Evolutionary conservation across 768 basidiomycete genomes (phyloP).

Genomic region (Nidularia pulvinata): DNA sequence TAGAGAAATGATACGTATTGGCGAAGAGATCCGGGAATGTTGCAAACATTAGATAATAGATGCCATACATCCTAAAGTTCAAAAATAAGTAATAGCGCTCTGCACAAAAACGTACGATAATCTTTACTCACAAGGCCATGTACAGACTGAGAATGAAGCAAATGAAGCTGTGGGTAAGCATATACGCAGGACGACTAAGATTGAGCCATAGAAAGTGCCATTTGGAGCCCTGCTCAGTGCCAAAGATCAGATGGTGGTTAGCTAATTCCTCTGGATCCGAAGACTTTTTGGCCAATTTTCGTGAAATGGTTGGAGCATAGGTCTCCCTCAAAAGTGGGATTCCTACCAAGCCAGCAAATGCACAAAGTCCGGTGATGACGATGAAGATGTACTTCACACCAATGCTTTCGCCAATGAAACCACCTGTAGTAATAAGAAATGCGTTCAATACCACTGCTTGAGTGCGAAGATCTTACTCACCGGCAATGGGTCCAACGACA

Average conservation of each 20-base stretch:
- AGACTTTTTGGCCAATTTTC: conserved; percentile 33
- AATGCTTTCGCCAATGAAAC: conserved; percentile 58
- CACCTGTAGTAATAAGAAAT: conserved; percentile 29
- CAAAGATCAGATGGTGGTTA: conserved; percentile 21
- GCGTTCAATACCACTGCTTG: neutral
- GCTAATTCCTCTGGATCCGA: conserved; percentile 45
- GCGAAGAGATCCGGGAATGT: conserved; percentile 66
- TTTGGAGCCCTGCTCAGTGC: conserved; percentile 23
- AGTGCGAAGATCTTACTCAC: neutral
- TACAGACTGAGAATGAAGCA: conserved; percentile 75
- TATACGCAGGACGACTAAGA: conserved; percentile 54
- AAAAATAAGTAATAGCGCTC: neutral
- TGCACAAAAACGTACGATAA: neutral
- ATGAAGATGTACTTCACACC: conserved; percentile 66
- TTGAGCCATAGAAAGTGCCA: conserved; percentile 54
- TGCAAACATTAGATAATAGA: conserved; percentile 73
- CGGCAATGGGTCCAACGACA: conserved; percentile 57
- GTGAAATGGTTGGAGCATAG: conserved; percentile 69
- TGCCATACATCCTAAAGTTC: conserved; percentile 57
- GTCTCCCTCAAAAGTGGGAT: conserved; percentile 73
- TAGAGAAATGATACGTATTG: conserved; percentile 45
- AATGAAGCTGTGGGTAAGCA: conserved; percentile 62
- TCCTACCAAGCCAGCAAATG: conserved; percentile 40
- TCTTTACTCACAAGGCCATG: conserved; percentile 61
- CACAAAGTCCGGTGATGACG: conserved; percentile 42